phyloP scores from a whole-genome alignment of 169 alveolate genomes.

The Plasmodium falciparum region DNA sequence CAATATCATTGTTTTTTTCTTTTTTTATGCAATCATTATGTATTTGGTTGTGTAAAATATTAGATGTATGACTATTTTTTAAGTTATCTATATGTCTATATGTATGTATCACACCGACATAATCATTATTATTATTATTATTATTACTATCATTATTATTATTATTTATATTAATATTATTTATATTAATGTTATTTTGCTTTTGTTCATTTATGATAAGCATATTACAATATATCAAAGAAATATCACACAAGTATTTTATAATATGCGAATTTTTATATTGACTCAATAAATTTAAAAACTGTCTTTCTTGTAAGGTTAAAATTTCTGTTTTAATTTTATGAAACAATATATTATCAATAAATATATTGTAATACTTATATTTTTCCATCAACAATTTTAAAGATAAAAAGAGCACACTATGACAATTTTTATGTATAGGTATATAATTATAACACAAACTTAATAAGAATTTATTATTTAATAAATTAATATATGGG shows the following conservation, averaged over 20 bases:
- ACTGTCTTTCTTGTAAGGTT: neutral
- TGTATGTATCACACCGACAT: neutral
- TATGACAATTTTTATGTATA: constrained; percentile 21
- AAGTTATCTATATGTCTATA: too few species aligned
- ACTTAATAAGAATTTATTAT: constrained; percentile 32
- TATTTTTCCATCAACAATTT: constrained; percentile 42
- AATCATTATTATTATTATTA: neutral
- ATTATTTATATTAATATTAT: neutral
- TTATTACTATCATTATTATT: neutral
- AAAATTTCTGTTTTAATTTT: constrained; percentile 48
- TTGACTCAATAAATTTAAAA: constrained; percentile 19
- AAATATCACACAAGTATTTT: constrained; percentile 65
- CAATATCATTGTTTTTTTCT: neutral
- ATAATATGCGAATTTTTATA: constrained; percentile 25
- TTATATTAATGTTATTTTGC: too few species aligned
- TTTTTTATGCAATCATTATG: neutral
- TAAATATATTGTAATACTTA: constrained; percentile 37
- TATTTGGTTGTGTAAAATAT: neutral
- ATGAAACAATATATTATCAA: constrained; percentile 32
- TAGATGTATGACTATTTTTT: neutral
- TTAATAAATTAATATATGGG: constrained; percentile 17
- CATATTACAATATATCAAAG: constrained; percentile 41
- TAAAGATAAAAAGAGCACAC: constrained; percentile 38
- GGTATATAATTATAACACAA: constrained; percentile 66
- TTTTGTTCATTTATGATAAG: neutral